phyloP scores from a whole-genome alignment of 768 basidiomycete genomes.

The Rhodosporidiobolus odoratus region DNA sequence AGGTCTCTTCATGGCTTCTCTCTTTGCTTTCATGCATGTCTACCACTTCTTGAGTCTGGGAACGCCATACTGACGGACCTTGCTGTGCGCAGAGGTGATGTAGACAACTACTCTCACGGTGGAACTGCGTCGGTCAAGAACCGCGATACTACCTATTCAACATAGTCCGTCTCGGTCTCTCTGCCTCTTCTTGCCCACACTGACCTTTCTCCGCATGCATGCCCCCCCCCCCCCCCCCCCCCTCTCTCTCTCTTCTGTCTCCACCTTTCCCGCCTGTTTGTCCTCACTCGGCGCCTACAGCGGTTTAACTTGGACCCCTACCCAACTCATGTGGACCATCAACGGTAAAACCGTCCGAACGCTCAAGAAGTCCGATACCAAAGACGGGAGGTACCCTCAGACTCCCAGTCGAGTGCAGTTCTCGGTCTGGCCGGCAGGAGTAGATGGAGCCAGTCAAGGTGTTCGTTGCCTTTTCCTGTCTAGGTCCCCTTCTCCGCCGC shows the following conservation, averaged over 20 bases:
- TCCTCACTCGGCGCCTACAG: background rate
- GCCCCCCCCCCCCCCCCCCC: too few relatives aligned
- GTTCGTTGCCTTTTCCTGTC: background rate
- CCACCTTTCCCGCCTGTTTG: background rate
- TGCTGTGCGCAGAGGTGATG: too few relatives aligned
- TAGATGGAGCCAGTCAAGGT: slow-evolving; percentile 38
- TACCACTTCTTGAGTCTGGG: too few relatives aligned
- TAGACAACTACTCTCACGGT: slow-evolving; percentile 27
- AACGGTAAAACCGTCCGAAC: slow-evolving; percentile 41
- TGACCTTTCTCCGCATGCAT: background rate
- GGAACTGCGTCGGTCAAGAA: slow-evolving; percentile 5
- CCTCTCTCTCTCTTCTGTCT: background rate
- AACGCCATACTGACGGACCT: too few relatives aligned
- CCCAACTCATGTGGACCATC: slow-evolving; percentile 35
- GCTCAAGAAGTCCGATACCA: slow-evolving; percentile 40
- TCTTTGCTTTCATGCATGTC: too few relatives aligned
- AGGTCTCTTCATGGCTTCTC: too few relatives aligned
- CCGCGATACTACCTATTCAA: slow-evolving; percentile 20
- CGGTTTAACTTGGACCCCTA: slow-evolving; percentile 33
- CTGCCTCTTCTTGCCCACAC: background rate
- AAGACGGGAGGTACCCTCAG: slow-evolving; percentile 43
- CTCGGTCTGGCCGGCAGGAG: slow-evolving; percentile 47
- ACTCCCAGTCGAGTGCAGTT: slow-evolving; percentile 46
- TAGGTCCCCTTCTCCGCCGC: background rate
- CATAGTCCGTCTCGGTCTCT: slow-evolving; percentile 5